Conservation (phyloP, 1,284 basidiomycete species). For the Cronartium quercuum region DNA sequence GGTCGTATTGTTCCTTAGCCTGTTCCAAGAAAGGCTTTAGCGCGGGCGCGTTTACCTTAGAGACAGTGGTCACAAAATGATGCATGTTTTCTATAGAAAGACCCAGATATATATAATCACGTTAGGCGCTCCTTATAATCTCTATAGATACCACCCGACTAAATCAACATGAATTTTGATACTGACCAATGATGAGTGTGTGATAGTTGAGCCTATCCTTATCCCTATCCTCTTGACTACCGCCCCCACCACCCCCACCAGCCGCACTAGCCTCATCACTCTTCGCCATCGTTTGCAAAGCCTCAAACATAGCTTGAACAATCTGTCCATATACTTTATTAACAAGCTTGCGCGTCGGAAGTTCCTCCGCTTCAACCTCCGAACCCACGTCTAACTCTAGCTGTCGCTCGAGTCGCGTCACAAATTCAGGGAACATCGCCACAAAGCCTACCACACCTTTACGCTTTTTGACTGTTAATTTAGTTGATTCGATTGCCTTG, state of each 20-base stretch:
- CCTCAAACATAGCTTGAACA: constrained; percentile 81
- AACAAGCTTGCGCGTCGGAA: constrained; percentile 62
- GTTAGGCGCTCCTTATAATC: not conserved
- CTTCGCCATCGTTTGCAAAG: constrained; percentile 88
- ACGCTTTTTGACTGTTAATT: constrained; percentile 82
- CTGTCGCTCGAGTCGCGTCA: constrained; percentile 75
- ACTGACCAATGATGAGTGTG: constrained; percentile 83
- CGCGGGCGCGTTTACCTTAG: constrained; percentile 58
- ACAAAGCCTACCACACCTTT: constrained; percentile 89
- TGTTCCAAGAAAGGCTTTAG: constrained; percentile 64
- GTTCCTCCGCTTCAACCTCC: constrained; percentile 55
- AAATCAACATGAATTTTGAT: not conserved
- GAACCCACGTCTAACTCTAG: constrained; percentile 63
- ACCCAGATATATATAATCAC: not conserved
- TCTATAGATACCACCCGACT: not conserved
- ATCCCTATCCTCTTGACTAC: constrained; percentile 54
- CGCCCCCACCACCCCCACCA: constrained; percentile 57
- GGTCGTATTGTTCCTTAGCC: constrained; percentile 76
- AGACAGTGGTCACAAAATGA: constrained; percentile 75
- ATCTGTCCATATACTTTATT: constrained; percentile 81
- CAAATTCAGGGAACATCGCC: constrained; percentile 82
- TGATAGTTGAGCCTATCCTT: constrained; percentile 96
- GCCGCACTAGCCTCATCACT: constrained; percentile 61
- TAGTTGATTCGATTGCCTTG: constrained; percentile 80
- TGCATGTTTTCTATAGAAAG: constrained; percentile 95